Evolutionary conservation across 495 filamentous ascomycete species (phyloP).

Genomic region (Xylaria nigripes): DNA sequence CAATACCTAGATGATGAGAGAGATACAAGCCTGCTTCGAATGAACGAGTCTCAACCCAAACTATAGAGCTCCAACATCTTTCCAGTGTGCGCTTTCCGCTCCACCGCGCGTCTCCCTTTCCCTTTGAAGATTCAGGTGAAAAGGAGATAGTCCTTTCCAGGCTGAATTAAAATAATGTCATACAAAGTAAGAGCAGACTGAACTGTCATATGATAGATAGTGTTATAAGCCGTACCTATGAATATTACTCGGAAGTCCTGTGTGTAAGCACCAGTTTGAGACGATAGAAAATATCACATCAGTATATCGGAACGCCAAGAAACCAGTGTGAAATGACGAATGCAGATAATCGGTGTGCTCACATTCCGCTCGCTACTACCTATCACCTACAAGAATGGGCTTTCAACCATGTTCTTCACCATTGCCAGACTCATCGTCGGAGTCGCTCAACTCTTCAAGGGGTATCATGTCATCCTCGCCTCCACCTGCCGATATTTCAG

Average conservation of each 20-base stretch:
- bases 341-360: slow-evolving; percentile 3
- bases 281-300: too few relatives aligned
- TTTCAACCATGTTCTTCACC: slow-evolving; percentile 26
- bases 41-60: background rate
- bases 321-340: background rate
- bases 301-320: background rate
- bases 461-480: slow-evolving; percentile 45
- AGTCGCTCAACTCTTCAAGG: slow-evolving; percentile 43
- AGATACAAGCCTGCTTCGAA: background rate
- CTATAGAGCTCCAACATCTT: background rate
- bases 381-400: slow-evolving; percentile 1
- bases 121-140: background rate
- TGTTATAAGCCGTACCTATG: too few relatives aligned
- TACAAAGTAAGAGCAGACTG: background rate
- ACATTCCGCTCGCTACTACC: slow-evolving; percentile 4
- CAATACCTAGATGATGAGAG: background rate
- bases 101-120: background rate
- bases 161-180: background rate
- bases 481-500: slow-evolving; percentile 28
- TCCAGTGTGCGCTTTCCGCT: background rate
- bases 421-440: slow-evolving; percentile 32
- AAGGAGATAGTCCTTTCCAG: background rate
- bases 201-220: background rate
- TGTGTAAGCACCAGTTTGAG: too few relatives aligned
- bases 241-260: too few relatives aligned